phyloP scores from a whole-genome alignment of 2,329 filamentous ascomycete genomes.

The Xylaria polymorpha region DNA sequence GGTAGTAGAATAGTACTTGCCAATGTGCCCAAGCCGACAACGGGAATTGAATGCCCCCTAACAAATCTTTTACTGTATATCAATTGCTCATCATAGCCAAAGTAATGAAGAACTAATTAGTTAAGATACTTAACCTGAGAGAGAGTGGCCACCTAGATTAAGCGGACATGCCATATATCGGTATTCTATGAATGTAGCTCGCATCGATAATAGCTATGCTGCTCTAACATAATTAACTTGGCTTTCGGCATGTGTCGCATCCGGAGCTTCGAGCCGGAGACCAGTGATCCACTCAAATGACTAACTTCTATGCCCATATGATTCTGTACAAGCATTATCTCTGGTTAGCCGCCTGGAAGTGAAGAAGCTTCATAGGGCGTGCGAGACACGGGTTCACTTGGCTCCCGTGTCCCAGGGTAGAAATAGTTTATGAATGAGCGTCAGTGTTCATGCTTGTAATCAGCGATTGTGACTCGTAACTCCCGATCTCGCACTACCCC shows the following conservation, averaged over 20 bases:
- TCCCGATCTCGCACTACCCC: slow-evolving; percentile 20
- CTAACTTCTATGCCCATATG: too few species aligned
- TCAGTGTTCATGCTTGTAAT: too few species aligned
- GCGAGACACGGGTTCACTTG: too few species aligned
- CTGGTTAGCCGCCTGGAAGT: too few species aligned
- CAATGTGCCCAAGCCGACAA: slow-evolving; percentile 52
- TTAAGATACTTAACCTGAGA: neutral
- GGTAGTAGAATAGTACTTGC: slow-evolving; percentile 36
- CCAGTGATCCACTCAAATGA: neutral
- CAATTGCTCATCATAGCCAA: neutral
- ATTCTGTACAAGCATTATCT: too few species aligned
- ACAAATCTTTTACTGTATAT: slow-evolving; percentile 7
- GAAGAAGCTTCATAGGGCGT: too few species aligned
- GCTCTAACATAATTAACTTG: neutral
- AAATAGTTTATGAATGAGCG: too few species aligned
- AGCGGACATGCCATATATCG: neutral
- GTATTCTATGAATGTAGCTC: neutral
- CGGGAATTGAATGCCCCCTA: slow-evolving; percentile 48
- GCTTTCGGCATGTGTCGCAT: slow-evolving; percentile 2
- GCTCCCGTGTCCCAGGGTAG: too few species aligned
- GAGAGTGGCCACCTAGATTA: neutral
- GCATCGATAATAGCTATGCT: neutral
- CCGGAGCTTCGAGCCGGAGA: neutral
- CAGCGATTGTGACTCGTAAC: neutral
- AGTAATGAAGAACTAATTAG: neutral